Evolutionary conservation across 2,329 filamentous ascomycete genomes (phyloP).

Genomic region (Alternaria triticimaculans): DNA sequence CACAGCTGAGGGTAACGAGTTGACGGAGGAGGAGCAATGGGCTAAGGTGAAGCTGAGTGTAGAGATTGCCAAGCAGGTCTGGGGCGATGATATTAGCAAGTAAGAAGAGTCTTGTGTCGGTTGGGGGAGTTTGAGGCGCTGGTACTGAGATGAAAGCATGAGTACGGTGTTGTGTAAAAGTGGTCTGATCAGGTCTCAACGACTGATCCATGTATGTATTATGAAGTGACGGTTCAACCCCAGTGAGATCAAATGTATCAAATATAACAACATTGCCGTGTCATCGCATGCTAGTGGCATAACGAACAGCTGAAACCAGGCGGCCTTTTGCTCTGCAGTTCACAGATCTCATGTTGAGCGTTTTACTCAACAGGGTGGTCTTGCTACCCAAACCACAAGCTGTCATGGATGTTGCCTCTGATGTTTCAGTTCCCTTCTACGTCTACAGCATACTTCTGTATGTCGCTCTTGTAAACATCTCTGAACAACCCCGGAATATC

Average conservation of each 20-base stretch:
- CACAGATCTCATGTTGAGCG: neutral
- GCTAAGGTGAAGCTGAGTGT: conserved; percentile 62
- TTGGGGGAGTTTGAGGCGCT: neutral
- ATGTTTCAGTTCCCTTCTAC: neutral
- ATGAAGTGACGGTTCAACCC: conserved; percentile 1
- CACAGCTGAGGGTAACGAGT: conserved; percentile 64
- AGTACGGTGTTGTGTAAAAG: neutral
- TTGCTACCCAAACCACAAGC: neutral
- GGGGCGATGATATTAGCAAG: conserved; percentile 56
- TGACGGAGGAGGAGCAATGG: conserved; percentile 65
- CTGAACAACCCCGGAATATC: neutral
- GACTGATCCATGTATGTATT: neutral
- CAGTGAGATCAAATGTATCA: neutral
- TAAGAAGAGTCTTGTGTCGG: neutral
- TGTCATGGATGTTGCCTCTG: neutral
- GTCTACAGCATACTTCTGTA: neutral
- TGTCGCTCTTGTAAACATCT: neutral
- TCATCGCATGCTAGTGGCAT: neutral
- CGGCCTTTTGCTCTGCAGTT: neutral
- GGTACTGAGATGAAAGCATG: neutral
- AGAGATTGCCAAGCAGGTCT: conserved; percentile 64
- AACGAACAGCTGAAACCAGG: neutral
- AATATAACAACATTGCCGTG: neutral
- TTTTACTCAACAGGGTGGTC: neutral
- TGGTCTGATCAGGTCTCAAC: neutral